Evolutionary conservation across 768 basidiomycete genomes (phyloP), one percentile per base, ranked within the genome.

Genomic region (Tubosaeta brunneosetosa): DNA sequence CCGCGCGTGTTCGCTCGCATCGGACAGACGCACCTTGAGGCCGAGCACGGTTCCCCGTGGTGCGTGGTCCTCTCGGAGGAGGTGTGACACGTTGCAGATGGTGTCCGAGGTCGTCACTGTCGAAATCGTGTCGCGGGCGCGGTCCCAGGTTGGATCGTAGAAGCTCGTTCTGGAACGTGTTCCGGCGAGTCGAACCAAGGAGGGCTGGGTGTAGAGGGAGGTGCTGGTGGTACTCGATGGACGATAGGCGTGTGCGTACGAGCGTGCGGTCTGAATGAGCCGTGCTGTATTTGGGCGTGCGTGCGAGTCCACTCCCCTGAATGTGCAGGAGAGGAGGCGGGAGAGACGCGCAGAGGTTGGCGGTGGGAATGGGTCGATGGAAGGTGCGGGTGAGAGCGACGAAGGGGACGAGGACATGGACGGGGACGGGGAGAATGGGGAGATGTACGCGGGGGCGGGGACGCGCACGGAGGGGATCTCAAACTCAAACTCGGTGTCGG

Each of bases 281-380:
- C 58, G 43, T 6, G 61, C 58, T 1, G 58, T 62, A 17, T 44
- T 55, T 9, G 63, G 55, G 0, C 60, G 51, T 27, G 55, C 17
- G n/a, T 49, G 52, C 1, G 56, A 16, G 17, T 52, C 46, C 53
- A 9, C 13, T 17, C 41, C 51, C 8, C 55, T 42, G 26, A 64
- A 64, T 0, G 58, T 65, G 36, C 63, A 63, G 0, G 64, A 57
- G 26, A 64, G 55, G 1, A 64, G 55, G 5, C 61, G 51, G n/a
- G 63, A 64, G 16, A 64, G 51, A 27, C 61, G 63, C 0, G 29
- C 50, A 4, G 53, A 17, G 22, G 34, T 41, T 13, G 50, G 50
- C 14, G 53, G 37, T 1, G 53, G 32, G 17, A 53, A 31, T 12
- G 47, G 55, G 9, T 63, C 63, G 6, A 47, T 36, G 7, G 62